A percentile compares a stretch with the other conserved stretches of the same genome.
Conservation (phyloP, 2,329 filamentous ascomycete genomes). For the Zymoseptoria brevis region DNA sequence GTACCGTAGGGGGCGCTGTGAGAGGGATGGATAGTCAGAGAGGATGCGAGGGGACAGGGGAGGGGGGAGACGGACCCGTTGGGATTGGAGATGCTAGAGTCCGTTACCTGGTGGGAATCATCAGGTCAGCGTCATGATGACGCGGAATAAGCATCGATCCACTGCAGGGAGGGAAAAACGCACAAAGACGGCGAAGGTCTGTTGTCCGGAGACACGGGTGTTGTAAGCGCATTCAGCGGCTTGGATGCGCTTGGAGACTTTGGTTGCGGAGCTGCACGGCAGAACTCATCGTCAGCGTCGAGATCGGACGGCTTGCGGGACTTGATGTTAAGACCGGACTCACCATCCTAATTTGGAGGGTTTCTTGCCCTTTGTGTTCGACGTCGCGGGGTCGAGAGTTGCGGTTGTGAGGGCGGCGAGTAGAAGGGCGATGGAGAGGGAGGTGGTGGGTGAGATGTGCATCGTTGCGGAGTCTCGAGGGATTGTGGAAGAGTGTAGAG, state of each 20-base stretch:
- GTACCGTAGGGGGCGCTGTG: constrained; percentile 42
- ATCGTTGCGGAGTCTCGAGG: no score
- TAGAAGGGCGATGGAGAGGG: constrained; percentile 2
- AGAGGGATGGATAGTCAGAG: constrained; percentile 31
- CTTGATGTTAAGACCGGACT: neutral
- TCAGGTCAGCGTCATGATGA: no score
- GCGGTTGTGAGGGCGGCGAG: constrained; percentile 21
- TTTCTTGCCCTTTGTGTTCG: constrained; percentile 32
- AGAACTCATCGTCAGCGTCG: no score
- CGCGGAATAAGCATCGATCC: neutral
- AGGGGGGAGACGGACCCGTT: constrained; percentile 26
- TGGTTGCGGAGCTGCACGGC: constrained; percentile 15
- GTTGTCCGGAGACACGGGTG: constrained; percentile 29
- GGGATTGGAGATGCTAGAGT: constrained; percentile 39
- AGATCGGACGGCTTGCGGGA: no score
- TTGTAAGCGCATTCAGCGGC: constrained; percentile 38
- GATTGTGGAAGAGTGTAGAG: no score
- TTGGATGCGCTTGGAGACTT: constrained; percentile 33
- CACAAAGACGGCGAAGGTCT: constrained; percentile 35
- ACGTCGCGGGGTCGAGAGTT: constrained; percentile 31
- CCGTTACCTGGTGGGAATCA: constrained; percentile 20
- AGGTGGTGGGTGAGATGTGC: constrained; percentile 5
- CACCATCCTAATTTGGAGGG: constrained; percentile 22
- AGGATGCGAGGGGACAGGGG: neutral
- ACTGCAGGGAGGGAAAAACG: neutral